phyloP scores from a whole-genome alignment of 257 asterid genomes.

The Vinca minor region DNA sequence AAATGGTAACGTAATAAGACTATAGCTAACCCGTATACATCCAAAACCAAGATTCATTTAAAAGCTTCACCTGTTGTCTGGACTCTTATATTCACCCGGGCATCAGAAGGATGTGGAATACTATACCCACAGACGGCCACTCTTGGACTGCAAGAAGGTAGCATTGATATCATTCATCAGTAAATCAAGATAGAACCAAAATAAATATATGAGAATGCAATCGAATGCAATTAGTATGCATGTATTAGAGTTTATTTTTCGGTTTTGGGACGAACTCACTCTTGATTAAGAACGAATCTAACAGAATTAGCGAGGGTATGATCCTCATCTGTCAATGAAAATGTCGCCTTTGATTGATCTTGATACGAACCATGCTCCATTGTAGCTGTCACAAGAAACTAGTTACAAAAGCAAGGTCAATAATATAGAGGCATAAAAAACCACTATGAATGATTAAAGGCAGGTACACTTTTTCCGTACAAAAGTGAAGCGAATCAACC shows the following conservation, averaged over 20 bases:
- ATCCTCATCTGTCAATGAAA: conserved; percentile 72
- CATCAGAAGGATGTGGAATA: conserved; percentile 95
- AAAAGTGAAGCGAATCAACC: background rate
- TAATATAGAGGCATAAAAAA: background rate
- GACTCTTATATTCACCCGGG: conserved; percentile 78
- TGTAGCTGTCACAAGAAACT: conserved; percentile 17
- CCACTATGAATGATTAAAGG: background rate
- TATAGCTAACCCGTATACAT: background rate
- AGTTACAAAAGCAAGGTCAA: background rate
- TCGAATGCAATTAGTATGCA: background rate
- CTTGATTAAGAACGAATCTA: conserved; percentile 77
- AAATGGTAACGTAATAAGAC: background rate
- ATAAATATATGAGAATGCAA: background rate
- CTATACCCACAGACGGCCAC: conserved; percentile 83
- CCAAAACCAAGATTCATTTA: background rate
- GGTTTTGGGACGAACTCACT: conserved; percentile 35
- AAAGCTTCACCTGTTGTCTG: conserved; percentile 73
- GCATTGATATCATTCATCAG: background rate
- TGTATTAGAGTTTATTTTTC: background rate
- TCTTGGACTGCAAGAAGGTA: conserved; percentile 56
- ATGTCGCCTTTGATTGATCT: conserved; percentile 66
- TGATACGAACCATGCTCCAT: conserved; percentile 65
- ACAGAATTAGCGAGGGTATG: conserved; percentile 82
- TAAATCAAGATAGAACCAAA: background rate
- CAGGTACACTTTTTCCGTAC: too few species aligned